Evolutionary conservation across 73 alveolate genomes (phyloP).

Genomic region (Symbiodinium pilosum): DNA sequence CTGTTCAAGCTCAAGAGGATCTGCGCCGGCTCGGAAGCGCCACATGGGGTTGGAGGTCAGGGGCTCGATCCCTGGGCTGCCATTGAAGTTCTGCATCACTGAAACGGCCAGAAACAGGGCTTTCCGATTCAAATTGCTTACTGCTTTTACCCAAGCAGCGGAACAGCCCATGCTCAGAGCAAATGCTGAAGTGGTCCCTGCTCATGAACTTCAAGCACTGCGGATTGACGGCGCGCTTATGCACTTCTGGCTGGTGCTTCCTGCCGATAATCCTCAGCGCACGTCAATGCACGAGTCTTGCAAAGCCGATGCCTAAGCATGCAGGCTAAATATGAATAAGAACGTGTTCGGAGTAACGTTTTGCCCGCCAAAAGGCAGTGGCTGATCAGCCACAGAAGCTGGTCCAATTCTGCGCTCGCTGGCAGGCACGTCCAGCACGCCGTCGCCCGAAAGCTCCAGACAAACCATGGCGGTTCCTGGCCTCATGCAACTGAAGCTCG

Average conservation of each 20-base stretch:
- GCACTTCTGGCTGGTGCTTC: conserved; percentile 68
- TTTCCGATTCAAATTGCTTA: not conserved
- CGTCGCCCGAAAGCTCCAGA: conserved; percentile 69
- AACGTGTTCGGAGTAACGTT: not conserved
- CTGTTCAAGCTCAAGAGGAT: conserved; percentile 56
- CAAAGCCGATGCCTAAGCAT: no score
- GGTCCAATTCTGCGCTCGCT: conserved; percentile 74
- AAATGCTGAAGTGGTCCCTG: conserved; percentile 61
- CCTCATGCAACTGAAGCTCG: no score
- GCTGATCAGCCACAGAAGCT: conserved; percentile 22
- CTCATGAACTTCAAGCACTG: conserved; percentile 82
- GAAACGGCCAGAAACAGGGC: not conserved
- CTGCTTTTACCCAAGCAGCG: not conserved
- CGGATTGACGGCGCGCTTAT: conserved; percentile 60
- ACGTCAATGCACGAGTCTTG: not conserved
- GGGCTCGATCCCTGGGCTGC: not conserved
- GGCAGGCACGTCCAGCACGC: conserved; percentile 40
- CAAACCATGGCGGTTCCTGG: conserved; percentile 47
- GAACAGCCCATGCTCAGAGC: not conserved
- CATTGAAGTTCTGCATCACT: not conserved
- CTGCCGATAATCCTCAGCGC: conserved; percentile 43
- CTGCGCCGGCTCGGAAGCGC: conserved; percentile 41
- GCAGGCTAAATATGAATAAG: no score
- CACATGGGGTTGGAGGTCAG: conserved; percentile 85
- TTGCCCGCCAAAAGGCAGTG: not conserved